A percentile compares a stretch with the other conserved stretches of the same genome.
These are phyloP conservation scores for Datura wrightii DNA, from an alignment of 257 asterid species.

Conservation along the genomic window DNA sequence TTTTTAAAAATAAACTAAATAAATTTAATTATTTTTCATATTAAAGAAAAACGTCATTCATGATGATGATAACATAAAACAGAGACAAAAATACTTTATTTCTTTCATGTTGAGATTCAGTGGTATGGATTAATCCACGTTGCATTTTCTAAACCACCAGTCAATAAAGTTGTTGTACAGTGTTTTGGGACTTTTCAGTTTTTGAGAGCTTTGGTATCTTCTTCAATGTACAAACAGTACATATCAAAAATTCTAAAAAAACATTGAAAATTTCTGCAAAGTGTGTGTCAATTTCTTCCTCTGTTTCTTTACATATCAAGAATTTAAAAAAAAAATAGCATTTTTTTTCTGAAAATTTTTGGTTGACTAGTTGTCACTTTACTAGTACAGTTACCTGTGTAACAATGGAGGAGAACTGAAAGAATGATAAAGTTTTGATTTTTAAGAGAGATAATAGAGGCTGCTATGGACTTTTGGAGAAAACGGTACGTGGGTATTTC, in stretches of 20 bases:
- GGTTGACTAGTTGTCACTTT: neutral
- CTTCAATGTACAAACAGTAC: too few relatives aligned
- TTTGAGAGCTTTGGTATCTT: neutral
- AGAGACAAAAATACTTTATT: neutral
- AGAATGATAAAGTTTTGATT: conserved; percentile 12
- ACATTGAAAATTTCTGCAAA: neutral
- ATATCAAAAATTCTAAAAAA: too few relatives aligned
- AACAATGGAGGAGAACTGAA: neutral
- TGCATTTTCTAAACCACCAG: conserved; percentile 41
- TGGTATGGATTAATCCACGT: conserved; percentile 46
- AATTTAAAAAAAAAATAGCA: neutral
- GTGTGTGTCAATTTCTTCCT: neutral
- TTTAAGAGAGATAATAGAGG: neutral
- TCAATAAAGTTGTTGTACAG: neutral
- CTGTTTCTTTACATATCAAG: conserved; percentile 8
- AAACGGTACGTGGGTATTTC: conserved; percentile 30
- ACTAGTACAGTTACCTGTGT: neutral
- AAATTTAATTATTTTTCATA: too few relatives aligned
- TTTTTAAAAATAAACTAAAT: too few relatives aligned
- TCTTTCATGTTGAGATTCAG: neutral
- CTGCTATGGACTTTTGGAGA: conserved; percentile 7
- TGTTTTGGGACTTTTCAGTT: neutral
- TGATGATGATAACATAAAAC: neutral
- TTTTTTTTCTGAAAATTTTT: too few relatives aligned
- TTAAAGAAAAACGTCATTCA: neutral